These are phyloP conservation scores for Phialemonium atrogriseum DNA, from an alignment of 2,329 filamentous ascomycete genomes.

Conservation along the genomic window DNA sequence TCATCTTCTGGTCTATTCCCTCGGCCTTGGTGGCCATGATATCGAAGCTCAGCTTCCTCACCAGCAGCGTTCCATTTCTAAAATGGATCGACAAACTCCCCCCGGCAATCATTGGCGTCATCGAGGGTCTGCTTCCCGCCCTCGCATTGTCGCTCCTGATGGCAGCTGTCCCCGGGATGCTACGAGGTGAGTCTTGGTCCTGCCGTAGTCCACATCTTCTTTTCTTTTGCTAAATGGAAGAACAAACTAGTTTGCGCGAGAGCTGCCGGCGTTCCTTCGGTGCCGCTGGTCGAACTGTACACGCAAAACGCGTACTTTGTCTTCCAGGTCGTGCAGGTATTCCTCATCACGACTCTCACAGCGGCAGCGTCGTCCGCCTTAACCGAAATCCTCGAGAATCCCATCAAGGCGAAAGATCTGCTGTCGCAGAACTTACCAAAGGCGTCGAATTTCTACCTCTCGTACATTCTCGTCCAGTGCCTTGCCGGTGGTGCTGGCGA, in stretches of 20 bases:
- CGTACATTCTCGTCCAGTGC: constrained; percentile 81
- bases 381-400: constrained; percentile 49
- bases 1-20: constrained; percentile 78
- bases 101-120: constrained; percentile 58
- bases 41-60: constrained; percentile 71
- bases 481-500: constrained; percentile 66
- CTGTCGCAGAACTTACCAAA: constrained; percentile 58
- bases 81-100: constrained; percentile 68
- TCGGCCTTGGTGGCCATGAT: constrained; percentile 75
- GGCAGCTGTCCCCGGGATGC: constrained; percentile 69
- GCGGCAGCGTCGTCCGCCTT: constrained; percentile 61
- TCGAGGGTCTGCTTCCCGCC: constrained; percentile 76
- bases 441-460: constrained; percentile 72
- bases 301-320: constrained; percentile 75
- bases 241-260: constrained; percentile 60
- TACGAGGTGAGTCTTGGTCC: constrained; percentile 52
- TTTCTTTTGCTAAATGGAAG: constrained; percentile 10
- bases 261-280: constrained; percentile 61
- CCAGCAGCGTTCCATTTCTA: constrained; percentile 58
- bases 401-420: constrained; percentile 43
- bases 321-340: constrained; percentile 77
- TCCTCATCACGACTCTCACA: constrained; percentile 71
- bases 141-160: constrained; percentile 74
- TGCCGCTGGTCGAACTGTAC: constrained; percentile 64
- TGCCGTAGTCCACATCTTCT: background rate